Base-by-base conservation (phyloP, 1,284 basidiomycete species). In the Marasmius sp. region DNA sequence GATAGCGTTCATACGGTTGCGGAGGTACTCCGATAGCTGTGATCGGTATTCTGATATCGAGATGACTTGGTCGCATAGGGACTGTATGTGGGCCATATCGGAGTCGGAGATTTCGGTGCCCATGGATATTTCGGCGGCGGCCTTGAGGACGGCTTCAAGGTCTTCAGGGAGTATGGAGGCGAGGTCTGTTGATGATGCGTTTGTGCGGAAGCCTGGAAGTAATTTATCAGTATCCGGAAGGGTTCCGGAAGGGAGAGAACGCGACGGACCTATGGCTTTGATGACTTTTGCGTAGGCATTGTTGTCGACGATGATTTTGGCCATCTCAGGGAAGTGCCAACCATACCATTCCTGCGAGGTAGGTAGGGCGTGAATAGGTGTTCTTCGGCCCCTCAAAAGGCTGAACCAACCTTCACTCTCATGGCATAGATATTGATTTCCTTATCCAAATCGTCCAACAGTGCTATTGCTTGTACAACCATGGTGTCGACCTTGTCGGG, bases 291-390 rank as follows among this genome's bases (percentile, higher is more conserved):
- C 95, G 75, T 98, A 99, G 27, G 96, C 95, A 60, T 97, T 81
- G 79, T 97, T 99, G 82, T 99, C 97, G 66, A 91, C 88, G 68
- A 98, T 92, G 75, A 99, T 98, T 82, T 98, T 98, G 69, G 91
- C 93, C 92, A 99, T 94, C 79, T 99, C 97, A 10, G 97, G 97
- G 86, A 98, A 98, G 81, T 99, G 97, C 97, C 97, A 99, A 27
- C 97, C 97, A 73, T 98, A 99, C 97, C 97, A 99, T 85, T 98
- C 97, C 93, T 95, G 67, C 7, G 64, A 59, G 58, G 51, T 45
- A 62, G 48, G n/a, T 45, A 66, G 59, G 61, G 53, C 61, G 36
- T 14, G 22, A 54, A 60, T n/a, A 49, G 38, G 27, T 27, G 27
- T 5, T 5, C 27, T 5, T 27, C 27, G 27, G 5, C 27, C 27